Evolutionary conservation across 2,329 filamentous ascomycete species (phyloP).

Genomic region (Trichoderma sp.): DNA sequence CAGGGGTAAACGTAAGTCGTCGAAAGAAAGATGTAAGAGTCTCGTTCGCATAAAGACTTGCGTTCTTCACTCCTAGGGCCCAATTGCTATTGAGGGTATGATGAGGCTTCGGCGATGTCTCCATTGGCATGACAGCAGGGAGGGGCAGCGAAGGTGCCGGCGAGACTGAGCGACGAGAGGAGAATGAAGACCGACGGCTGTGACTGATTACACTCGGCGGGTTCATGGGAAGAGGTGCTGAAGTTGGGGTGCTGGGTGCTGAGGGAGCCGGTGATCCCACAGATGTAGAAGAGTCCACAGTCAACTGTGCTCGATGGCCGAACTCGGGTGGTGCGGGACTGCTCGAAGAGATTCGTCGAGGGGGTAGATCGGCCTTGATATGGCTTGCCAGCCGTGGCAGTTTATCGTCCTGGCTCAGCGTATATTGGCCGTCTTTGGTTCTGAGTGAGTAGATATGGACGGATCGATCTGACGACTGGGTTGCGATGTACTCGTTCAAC

Average conservation of each 20-base stretch:
- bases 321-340: constrained; percentile 91
- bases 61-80: constrained; percentile 72
- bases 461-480: constrained; percentile 95
- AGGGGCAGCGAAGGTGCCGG: constrained; percentile 92
- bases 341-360: constrained; percentile 83
- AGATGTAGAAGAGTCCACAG: constrained; percentile 52
- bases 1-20: constrained; percentile 88
- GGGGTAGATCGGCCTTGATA: constrained; percentile 83
- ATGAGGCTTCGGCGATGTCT: constrained; percentile 79
- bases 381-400: constrained; percentile 80
- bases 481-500: constrained; percentile 95
- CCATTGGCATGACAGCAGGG: constrained; percentile 92
- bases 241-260: constrained; percentile 90
- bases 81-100: constrained; percentile 50
- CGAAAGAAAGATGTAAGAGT: constrained; percentile 97
- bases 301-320: constrained; percentile 64
- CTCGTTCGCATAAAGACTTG: constrained; percentile 93
- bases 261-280: constrained; percentile 85
- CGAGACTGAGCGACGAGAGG: constrained; percentile 81
- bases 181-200: constrained; percentile 93
- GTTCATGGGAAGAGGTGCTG: constrained; percentile 90
- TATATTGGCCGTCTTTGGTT: constrained; percentile 95
- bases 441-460: constrained; percentile 97
- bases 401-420: constrained; percentile 65
- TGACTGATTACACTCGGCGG: constrained; percentile 86